Base-by-base conservation (phyloP, 2,329 filamentous ascomycete species). In the Aspergillus piperis region DNA sequence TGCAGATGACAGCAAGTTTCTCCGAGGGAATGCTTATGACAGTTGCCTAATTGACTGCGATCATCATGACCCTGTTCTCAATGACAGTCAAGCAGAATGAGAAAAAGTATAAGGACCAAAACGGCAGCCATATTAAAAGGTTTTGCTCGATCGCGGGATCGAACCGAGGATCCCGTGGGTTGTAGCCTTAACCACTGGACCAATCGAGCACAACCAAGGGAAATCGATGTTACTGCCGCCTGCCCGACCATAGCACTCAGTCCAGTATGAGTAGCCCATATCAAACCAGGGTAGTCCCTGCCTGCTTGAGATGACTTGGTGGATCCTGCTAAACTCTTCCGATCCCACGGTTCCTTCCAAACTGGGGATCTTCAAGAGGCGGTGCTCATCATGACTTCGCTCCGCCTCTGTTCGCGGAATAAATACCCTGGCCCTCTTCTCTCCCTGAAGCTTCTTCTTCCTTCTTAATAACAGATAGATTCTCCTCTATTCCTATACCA, bases 311-410 rank as follows among this genome's bases (percentile, higher is more conserved):
- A 36, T 36, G 5, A 36, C 32, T 36, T 36, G 13, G 32, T 36
- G 32, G 32, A 36, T 36, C 32, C 32, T 44, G 41, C 19, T 13
- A 19, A 11, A 44, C 41, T 44, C 19, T 13, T 13, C 41, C 8
- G 19, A 13, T 44, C 41, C 41, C 41, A 21, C 17, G 41, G 17
- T 19, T 8, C 39, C 11, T 17, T 8, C 39, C 32, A 13, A 36
- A 15, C 32, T 36, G 32, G 39, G 17, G 41, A 44, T 6, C 8
- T 21, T 11, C 19, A 13, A 13, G 41, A 13, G 41, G 41, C 41
- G 41, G 41, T 44, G 41, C 41, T 50, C 47, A 50, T 50, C 47
- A 50, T 50, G 47, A 50, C 47, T 30, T 44, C 47, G 47, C 47
- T 50, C 25, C 23, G n/a, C 47, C 47, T 17, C n/a, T 7, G 25